A percentile compares a stretch with the other conserved stretches of the same genome.
These are phyloP conservation scores for Barnettozyma sucrosica DNA, from an alignment of 805 yeast species.

Conservation along the genomic window DNA sequence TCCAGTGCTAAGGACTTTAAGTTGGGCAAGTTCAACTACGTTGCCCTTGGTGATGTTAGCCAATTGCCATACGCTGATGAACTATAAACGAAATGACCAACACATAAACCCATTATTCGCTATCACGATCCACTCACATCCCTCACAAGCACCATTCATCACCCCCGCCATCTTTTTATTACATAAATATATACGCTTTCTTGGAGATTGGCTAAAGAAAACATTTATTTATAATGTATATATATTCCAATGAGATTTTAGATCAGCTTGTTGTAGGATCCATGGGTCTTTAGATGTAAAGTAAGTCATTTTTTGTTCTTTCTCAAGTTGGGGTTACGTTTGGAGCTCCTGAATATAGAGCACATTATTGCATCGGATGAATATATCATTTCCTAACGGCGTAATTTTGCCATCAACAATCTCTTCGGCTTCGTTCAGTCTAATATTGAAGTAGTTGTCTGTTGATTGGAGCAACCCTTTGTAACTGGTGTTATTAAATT, in stretches of 20 bases:
- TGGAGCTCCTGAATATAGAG: constrained; percentile 35
- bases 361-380: constrained; percentile 88
- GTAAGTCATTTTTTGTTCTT: background rate
- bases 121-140: background rate
- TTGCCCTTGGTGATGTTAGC: constrained; percentile 84
- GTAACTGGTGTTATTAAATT: constrained; percentile 89
- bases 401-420: constrained; percentile 41
- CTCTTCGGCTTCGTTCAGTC: constrained; percentile 58
- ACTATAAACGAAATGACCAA: constrained; percentile 42
- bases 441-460: constrained; percentile 90
- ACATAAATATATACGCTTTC: constrained; percentile 1
- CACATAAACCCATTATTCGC: background rate
- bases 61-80: constrained; percentile 87
- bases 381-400: constrained; percentile 65
- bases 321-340: constrained; percentile 2
- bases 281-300: too few species aligned
- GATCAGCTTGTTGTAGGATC: background rate
- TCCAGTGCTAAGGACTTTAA: constrained; percentile 37
- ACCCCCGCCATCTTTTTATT: background rate
- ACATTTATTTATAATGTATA: constrained; percentile 8
- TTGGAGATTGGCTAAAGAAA: constrained; percentile 5
- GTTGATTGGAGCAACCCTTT: constrained; percentile 70
- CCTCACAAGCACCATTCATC: background rate
- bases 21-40: constrained; percentile 68
- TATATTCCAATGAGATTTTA: constrained; percentile 4